Percentiles rank a stretch among this genome's conserved stretches.
phyloP scores from a whole-genome alignment of 306 rosid species.

The Albizia julibrissin region DNA sequence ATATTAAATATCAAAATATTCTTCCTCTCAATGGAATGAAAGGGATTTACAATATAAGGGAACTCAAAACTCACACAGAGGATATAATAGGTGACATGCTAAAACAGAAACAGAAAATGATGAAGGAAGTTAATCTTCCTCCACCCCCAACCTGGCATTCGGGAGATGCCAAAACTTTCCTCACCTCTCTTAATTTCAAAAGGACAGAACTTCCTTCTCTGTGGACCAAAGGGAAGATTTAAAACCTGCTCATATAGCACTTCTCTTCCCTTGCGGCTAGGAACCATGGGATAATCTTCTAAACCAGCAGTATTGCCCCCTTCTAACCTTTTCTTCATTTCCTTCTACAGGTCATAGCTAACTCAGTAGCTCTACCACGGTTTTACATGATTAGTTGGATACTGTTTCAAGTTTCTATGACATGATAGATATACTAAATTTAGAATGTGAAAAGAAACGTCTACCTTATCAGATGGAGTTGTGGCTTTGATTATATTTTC shows the following conservation, averaged over 20 bases:
- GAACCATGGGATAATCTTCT: neutral
- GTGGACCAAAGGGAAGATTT: too few species aligned
- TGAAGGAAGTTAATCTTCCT: neutral
- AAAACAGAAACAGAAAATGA: neutral
- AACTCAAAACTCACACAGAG: neutral
- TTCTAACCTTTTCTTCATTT: neutral
- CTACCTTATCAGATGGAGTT: neutral
- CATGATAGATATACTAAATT: neutral
- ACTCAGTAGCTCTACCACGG: neutral
- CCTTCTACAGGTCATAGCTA: neutral
- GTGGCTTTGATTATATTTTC: neutral
- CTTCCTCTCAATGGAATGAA: neutral
- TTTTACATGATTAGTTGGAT: neutral
- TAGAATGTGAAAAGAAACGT: neutral
- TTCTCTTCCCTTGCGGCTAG: too few species aligned
- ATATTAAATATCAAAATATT: neutral
- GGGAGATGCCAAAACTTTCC: too few species aligned
- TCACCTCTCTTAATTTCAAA: too few species aligned
- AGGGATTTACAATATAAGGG: neutral
- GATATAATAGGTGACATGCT: neutral
- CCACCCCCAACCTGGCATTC: neutral
- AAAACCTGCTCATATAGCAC: too few species aligned
- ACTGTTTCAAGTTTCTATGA: neutral
- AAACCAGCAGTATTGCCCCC: neutral
- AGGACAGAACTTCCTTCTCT: too few species aligned